These are phyloP conservation scores for Trametes cubensis DNA, from an alignment of 768 basidiomycete species.

Conservation along the genomic window DNA sequence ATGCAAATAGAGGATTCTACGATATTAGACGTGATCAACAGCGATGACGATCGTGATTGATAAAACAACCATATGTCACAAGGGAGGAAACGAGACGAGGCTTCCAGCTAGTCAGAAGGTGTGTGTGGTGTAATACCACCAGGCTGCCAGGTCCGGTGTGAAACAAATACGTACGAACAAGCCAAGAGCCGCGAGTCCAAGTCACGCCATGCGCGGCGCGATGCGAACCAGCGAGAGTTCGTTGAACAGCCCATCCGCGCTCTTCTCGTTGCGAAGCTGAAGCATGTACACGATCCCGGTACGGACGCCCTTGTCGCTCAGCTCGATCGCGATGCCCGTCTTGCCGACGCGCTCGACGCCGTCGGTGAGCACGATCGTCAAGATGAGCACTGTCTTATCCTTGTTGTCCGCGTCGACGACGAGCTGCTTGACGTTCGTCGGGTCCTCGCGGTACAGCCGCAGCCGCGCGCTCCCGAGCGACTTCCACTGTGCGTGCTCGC, in stretches of 20 bases:
- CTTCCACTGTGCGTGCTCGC: constrained; percentile 97
- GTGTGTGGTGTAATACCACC: constrained; percentile 3
- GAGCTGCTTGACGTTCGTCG: constrained; percentile 92
- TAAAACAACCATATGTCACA: constrained; percentile 9
- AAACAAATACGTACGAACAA: neutral
- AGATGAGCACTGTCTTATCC: constrained; percentile 79
- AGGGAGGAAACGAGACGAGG: neutral
- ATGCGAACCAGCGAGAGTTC: constrained; percentile 87
- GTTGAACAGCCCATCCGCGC: constrained; percentile 83
- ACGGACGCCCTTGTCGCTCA: constrained; percentile 88
- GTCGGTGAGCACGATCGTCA: constrained; percentile 93
- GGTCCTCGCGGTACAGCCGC: constrained; percentile 82
- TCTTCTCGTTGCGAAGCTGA: constrained; percentile 86
- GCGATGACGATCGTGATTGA: constrained; percentile 17
- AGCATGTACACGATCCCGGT: constrained; percentile 98
- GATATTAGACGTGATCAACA: constrained; percentile 10
- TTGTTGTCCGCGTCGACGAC: constrained; percentile 88
- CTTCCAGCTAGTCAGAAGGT: constrained; percentile 9
- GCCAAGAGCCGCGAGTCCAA: constrained; percentile 1
- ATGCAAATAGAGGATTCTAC: constrained; percentile 23
- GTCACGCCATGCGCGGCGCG: constrained; percentile 41
- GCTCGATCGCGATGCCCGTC: constrained; percentile 95
- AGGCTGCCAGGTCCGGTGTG: neutral
- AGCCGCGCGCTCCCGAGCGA: constrained; percentile 85
- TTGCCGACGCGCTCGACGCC: constrained; percentile 99